phyloP scores from a whole-genome alignment of 2,329 filamentous ascomycete genomes.

The Verticillium klebahnii region DNA sequence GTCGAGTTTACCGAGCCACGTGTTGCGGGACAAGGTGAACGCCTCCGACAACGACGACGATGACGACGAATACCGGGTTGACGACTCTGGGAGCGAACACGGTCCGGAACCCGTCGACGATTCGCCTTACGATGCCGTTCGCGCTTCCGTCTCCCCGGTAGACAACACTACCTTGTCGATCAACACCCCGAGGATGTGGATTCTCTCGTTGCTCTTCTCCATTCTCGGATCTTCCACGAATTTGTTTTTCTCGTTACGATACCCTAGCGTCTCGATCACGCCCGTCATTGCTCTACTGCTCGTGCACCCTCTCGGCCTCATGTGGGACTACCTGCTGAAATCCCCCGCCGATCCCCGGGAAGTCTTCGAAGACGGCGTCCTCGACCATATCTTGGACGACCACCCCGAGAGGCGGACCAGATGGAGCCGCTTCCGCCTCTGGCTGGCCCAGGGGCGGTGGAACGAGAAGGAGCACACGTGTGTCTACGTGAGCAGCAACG shows the following conservation, averaged over 20 bases:
- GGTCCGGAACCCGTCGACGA: slow-evolving; percentile 55
- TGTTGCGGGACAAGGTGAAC: slow-evolving; percentile 32
- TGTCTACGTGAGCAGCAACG: slow-evolving; percentile 85
- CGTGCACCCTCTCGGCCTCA: slow-evolving; percentile 74
- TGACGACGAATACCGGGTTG: slow-evolving; percentile 23
- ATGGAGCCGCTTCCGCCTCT: slow-evolving; percentile 53
- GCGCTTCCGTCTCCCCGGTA: slow-evolving; percentile 71
- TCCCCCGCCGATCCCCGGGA: slow-evolving; percentile 31
- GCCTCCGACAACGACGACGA: slow-evolving; percentile 12
- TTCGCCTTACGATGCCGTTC: slow-evolving; percentile 73
- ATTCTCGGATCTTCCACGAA: slow-evolving; percentile 79
- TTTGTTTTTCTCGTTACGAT: slow-evolving; percentile 83
- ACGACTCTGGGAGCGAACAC: slow-evolving; percentile 24
- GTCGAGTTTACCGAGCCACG: slow-evolving; percentile 38
- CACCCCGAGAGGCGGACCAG: slow-evolving; percentile 17
- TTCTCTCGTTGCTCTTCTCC: slow-evolving; percentile 72
- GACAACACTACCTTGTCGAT: slow-evolving; percentile 77
- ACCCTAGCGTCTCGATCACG: slow-evolving; percentile 85
- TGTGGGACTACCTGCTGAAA: slow-evolving; percentile 70
- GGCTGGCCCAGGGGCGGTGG: slow-evolving; percentile 77
- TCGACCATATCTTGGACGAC: slow-evolving; percentile 13
- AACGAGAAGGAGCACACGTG: slow-evolving; percentile 88
- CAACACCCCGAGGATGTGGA: slow-evolving; percentile 86
- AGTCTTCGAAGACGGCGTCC: slow-evolving; percentile 29
- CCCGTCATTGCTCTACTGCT: slow-evolving; percentile 83